Conservation (phyloP, 306 rosid genomes). For the Cucumis sativus region Cucumber_9930_V3 NC_026657.2:32044501-32045000, state of each 20-base stretch:
- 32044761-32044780: conserved; percentile 37
- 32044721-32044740: neutral
- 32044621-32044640: neutral
- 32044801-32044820: conserved; percentile 41
- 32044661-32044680: neutral
- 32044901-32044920: conserved; percentile 53
- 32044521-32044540: neutral
- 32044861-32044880: conserved; percentile 50
- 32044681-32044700: neutral
- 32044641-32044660: neutral
- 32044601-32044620: neutral
- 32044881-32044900: conserved; percentile 39
- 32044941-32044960: conserved; percentile 56
- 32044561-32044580: neutral
- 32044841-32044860: conserved; percentile 33
- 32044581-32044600: neutral
- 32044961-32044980: conserved; percentile 80
- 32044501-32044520: neutral
- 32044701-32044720: neutral
- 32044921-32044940: conserved; percentile 68
- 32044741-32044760: conserved; percentile 27
- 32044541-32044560: neutral
- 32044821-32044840: conserved; percentile 33
- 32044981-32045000: conserved; percentile 83
- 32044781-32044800: conserved; percentile 39